phyloP scores from a whole-genome alignment of 768 basidiomycete species.

The Suillus placidus region DNA sequence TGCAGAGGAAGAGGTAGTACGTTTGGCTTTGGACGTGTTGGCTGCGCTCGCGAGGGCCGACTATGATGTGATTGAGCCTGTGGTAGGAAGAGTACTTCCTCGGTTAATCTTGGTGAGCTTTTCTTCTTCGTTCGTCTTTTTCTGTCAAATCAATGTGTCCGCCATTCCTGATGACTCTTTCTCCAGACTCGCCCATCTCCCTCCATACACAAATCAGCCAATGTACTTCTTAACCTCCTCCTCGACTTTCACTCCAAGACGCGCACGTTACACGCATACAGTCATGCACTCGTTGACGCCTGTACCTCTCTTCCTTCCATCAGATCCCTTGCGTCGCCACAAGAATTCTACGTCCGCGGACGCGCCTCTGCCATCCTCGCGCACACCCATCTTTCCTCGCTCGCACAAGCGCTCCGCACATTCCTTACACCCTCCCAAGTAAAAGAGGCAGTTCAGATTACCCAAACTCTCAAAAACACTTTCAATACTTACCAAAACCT shows the following conservation, averaged over 20 bases:
- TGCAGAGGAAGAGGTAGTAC: constrained; percentile 19
- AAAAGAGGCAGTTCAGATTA: constrained; percentile 32
- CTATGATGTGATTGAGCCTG: constrained; percentile 57
- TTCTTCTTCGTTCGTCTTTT: background rate
- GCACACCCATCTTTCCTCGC: constrained; percentile 47
- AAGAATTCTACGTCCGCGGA: constrained; percentile 42
- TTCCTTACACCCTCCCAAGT: constrained; percentile 55
- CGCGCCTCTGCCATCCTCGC: constrained; percentile 33
- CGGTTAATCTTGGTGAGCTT: constrained; percentile 51
- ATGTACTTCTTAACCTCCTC: constrained; percentile 52
- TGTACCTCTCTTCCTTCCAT: constrained; percentile 26
- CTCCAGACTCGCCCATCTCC: constrained; percentile 18
- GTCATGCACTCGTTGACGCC: constrained; percentile 45
- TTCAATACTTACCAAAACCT: constrained; percentile 7
- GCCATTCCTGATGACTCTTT: constrained; percentile 20
- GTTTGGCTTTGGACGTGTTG: constrained; percentile 47
- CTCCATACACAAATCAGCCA: constrained; percentile 8
- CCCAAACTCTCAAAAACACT: constrained; percentile 21
- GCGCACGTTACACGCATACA: constrained; percentile 58
- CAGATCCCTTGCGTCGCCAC: constrained; percentile 22
- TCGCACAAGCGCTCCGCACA: constrained; percentile 51
- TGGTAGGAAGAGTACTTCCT: constrained; percentile 51
- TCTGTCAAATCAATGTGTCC: background rate
- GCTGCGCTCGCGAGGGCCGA: constrained; percentile 59
- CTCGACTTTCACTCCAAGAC: constrained; percentile 74